Evolutionary conservation across 2,329 filamentous ascomycete genomes (phyloP), one percentile per base, ranked within the genome.

Genomic region (Ophidiomyces ophidiicola): DNA sequence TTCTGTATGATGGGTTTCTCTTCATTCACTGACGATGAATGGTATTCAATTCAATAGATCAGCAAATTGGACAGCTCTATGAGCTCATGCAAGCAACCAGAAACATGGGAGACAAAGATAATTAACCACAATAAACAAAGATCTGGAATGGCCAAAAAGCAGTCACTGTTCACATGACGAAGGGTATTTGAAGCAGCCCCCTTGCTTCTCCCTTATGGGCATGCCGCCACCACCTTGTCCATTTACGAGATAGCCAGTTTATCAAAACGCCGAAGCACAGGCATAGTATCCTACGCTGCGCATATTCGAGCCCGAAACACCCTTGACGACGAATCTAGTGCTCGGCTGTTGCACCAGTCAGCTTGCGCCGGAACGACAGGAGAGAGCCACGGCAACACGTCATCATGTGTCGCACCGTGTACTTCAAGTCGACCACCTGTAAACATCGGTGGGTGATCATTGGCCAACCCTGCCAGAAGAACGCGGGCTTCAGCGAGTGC

Each of bases 41-140:
- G 12, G 1, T 5, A 31, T 39, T 31, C 40, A 30, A 11, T 7
- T 38, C 10, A n/a, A n/a, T 46, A 93, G 86, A 96, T 57, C 82
- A 96, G 58, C 90, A 98, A 63, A 68, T 96, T 37, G 83, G 80
- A 1, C 90, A 98, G 60, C 65, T 98, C 50, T 94, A 94, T 56
- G 88, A 96, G 57, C 68, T 98, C 41, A 92, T 94, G 85, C 74
- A 82, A 58, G 75, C 83, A 2, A 92, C 94, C 39, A 64, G 68
- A 43, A 69, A 70, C 48, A 61, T 65, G 44, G 68, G 67, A 7
- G 52, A 53, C 35, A 52, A 52, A 42, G 53, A 46, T 38, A 49
- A 39, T 32, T 36, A 46, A 44, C 45, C 42, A 37, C 7, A 20
- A 8, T 26, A 39, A 32, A 7, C 20, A 32, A 21, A 11, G 17